Evolutionary conservation across 108 stramenopile species (phyloP).

Genomic region (Pseudonitzschia delicatissima): DNA sequence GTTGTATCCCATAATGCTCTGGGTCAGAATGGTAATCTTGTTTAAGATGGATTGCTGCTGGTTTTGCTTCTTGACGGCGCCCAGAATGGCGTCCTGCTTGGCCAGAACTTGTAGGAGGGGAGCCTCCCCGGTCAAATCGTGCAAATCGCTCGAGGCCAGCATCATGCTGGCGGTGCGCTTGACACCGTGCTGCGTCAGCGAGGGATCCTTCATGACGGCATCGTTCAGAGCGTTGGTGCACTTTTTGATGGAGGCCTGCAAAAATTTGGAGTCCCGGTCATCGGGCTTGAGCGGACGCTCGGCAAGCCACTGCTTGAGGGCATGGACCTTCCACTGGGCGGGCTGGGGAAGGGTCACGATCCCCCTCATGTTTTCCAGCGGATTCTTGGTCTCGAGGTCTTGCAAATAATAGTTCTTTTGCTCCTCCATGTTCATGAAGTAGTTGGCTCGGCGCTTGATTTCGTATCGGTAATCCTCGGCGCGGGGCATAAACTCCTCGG

Average conservation of each 20-base stretch:
- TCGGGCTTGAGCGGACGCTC: slow-evolving; percentile 35
- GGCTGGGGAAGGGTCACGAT: slow-evolving; percentile 29
- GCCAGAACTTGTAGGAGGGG: slow-evolving; percentile 12
- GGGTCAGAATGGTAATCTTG: slow-evolving; percentile 29
- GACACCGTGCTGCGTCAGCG: slow-evolving; percentile 7
- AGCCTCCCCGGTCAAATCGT: slow-evolving; percentile 1
- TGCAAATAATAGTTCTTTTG: slow-evolving; percentile 16
- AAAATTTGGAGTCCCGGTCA: slow-evolving; percentile 16
- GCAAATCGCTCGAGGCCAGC: neutral
- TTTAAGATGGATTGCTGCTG: slow-evolving; percentile 27
- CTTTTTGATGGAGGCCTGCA: slow-evolving; percentile 14
- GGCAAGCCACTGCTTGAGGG: slow-evolving; percentile 23
- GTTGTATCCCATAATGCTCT: slow-evolving; percentile 25
- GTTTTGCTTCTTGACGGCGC: slow-evolving; percentile 24
- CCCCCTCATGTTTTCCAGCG: slow-evolving; percentile 31
- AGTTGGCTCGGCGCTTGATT: slow-evolving; percentile 33
- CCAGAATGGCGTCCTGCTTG: slow-evolving; percentile 30
- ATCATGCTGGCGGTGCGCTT: slow-evolving; percentile 11
- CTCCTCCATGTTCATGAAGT: slow-evolving; percentile 29
- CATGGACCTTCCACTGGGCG: slow-evolving; percentile 32
- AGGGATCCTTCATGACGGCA: slow-evolving; percentile 24
- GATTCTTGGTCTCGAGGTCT: slow-evolving; percentile 28
- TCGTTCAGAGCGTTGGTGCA: slow-evolving; percentile 13
- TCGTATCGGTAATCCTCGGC: slow-evolving; percentile 34
- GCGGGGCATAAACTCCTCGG: slow-evolving; percentile 30